phyloP scores from a whole-genome alignment of 148 eudicot genomes.

The Spergularia marina region DNA sequence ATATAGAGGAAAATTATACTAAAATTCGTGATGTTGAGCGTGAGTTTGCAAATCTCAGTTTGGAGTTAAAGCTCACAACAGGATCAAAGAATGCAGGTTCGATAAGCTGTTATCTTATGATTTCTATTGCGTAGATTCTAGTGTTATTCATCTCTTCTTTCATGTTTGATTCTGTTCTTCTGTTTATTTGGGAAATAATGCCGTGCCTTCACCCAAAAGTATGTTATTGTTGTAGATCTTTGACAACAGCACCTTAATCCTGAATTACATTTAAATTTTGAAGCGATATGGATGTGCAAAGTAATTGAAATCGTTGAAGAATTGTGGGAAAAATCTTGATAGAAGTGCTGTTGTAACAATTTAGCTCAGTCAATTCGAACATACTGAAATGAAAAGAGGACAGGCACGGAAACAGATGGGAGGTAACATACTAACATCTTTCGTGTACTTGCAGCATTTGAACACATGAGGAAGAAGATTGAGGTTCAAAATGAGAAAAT shows the following conservation, averaged over 20 bases:
- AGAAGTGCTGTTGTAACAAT: neutral
- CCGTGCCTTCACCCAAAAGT: neutral
- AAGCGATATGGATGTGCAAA: neutral
- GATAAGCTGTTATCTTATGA: slow-evolving; percentile 1
- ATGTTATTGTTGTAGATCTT: neutral
- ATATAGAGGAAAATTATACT: slow-evolving; percentile 84
- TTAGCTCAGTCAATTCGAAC: neutral
- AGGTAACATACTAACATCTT: neutral
- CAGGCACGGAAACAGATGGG: neutral
- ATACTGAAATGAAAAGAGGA: neutral
- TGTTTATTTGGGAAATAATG: neutral
- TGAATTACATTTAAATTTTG: neutral
- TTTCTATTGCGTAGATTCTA: neutral
- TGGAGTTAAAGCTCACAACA: slow-evolving; percentile 94
- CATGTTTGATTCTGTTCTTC: neutral
- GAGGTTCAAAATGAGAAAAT: slow-evolving; percentile 85
- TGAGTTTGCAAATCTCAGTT: slow-evolving; percentile 68
- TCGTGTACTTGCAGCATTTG: slow-evolving; percentile 54
- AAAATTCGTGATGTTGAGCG: slow-evolving; percentile 96
- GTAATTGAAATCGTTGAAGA: neutral
- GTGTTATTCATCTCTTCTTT: neutral
- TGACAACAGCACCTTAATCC: neutral
- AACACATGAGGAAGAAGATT: slow-evolving; percentile 92
- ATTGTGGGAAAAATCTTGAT: neutral
- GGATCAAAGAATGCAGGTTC: slow-evolving; percentile 96